phyloP scores from a whole-genome alignment of 2,329 filamentous ascomycete species.

The Coniochaeta sp. region DNA sequence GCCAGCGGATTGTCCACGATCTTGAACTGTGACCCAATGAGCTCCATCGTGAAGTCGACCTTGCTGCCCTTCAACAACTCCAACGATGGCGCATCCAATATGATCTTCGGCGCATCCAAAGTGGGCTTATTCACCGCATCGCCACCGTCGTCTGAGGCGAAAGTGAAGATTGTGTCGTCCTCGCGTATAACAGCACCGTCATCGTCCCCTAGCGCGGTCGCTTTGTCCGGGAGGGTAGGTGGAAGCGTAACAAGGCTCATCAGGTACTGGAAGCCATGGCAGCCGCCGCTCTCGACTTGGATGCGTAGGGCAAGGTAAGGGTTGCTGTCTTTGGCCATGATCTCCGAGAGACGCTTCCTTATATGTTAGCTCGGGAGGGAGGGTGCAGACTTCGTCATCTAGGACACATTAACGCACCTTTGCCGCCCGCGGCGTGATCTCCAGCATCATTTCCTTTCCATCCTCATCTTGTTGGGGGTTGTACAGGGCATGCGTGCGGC shows the following conservation, averaged over 20 bases:
- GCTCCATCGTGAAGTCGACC: constrained; percentile 91
- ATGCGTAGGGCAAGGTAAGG: constrained; percentile 82
- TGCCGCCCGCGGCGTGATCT: constrained; percentile 77
- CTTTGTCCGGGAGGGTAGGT: constrained; percentile 13
- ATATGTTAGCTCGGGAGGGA: not conserved
- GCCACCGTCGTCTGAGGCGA: constrained; percentile 43
- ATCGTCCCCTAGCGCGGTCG: constrained; percentile 7
- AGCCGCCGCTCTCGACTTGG: constrained; percentile 86
- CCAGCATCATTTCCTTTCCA: constrained; percentile 74
- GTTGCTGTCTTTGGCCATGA: constrained; percentile 65
- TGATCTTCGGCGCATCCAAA: constrained; percentile 58
- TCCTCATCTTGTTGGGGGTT: constrained; percentile 78
- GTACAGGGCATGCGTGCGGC: constrained; percentile 41
- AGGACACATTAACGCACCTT: constrained; percentile 44
- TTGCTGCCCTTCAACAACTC: constrained; percentile 89
- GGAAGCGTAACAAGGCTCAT: constrained; percentile 74
- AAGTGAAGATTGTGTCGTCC: constrained; percentile 85
- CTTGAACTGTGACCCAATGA: constrained; percentile 87
- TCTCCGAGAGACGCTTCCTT: constrained; percentile 62
- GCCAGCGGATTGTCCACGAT: constrained; percentile 89
- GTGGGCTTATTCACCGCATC: constrained; percentile 14
- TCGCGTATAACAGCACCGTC: constrained; percentile 39
- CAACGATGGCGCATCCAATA: constrained; percentile 81
- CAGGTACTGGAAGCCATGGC: constrained; percentile 95
- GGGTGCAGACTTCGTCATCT: constrained; percentile 1